phyloP scores from a whole-genome alignment of 805 yeast genomes.

The Metschnikowia kofuensis region DNA sequence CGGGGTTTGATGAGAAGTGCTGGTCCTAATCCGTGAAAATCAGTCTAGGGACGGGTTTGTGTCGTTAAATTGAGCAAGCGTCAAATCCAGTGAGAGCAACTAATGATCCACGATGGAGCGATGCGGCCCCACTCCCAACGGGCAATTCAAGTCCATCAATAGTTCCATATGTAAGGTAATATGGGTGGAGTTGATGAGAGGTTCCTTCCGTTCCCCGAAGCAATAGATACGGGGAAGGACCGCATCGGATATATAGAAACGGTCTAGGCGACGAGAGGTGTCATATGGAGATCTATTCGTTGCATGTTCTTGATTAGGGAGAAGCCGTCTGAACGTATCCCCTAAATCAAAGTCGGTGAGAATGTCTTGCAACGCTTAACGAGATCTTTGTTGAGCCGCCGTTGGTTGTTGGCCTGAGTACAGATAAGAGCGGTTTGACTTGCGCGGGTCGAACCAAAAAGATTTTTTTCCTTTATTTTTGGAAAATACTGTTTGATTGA shows the following conservation, averaged over 20 bases:
- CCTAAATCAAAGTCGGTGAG: not conserved
- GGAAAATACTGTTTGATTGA: not conserved
- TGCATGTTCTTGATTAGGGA: not conserved
- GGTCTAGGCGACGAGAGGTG: not conserved
- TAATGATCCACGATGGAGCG: not conserved
- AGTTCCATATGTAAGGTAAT: not conserved
- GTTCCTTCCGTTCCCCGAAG: not conserved
- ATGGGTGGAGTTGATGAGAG: not conserved
- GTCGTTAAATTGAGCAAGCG: not conserved
- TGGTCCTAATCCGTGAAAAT: too few relatives aligned
- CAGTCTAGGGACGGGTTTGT: not conserved
- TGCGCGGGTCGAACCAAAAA: not conserved
- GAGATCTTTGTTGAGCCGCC: not conserved
- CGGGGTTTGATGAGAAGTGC: not conserved
- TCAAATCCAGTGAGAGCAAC: not conserved
- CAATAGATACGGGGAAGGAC: not conserved
- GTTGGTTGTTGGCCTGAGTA: not conserved
- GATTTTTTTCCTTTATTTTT: not conserved
- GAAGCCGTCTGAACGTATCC: not conserved
- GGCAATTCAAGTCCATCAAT: not conserved
- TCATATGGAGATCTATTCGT: not conserved
- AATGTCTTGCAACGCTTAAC: not conserved
- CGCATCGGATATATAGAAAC: not conserved
- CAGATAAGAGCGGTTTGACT: not conserved
- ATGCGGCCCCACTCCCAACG: not conserved